These are phyloP conservation scores for Petunia axillaris DNA, from an alignment of 257 asterid species.

Conservation along the genomic window DNA sequence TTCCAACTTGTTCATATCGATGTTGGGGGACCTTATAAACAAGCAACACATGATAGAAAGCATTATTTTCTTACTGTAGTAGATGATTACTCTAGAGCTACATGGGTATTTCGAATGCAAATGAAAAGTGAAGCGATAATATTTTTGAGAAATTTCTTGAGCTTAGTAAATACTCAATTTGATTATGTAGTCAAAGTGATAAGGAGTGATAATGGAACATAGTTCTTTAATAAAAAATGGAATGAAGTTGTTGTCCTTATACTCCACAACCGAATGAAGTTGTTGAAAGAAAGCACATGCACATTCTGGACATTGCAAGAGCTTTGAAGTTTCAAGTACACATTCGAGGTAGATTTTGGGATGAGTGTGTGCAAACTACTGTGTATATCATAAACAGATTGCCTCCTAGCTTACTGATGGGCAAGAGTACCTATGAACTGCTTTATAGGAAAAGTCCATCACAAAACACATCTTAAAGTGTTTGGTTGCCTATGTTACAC, in stretches of 20 bases:
- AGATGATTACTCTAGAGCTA: not conserved
- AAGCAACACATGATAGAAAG: not conserved
- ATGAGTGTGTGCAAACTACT: too few species aligned
- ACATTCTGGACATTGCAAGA: too few species aligned
- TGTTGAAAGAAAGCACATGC: too few species aligned
- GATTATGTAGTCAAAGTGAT: not conserved
- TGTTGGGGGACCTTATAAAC: not conserved
- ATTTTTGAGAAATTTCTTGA: too few species aligned
- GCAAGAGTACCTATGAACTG: not conserved
- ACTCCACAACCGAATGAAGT: not conserved
- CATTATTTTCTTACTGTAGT: not conserved
- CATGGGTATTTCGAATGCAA: too few species aligned
- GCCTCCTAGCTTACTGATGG: too few species aligned
- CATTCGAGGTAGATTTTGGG: too few species aligned
- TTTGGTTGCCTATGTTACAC: too few species aligned
- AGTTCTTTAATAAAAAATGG: too few species aligned
- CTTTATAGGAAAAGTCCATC: not conserved
- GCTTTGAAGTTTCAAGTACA: not conserved
- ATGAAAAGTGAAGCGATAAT: not conserved
- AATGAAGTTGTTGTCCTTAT: too few species aligned
- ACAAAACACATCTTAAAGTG: not conserved
- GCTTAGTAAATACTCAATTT: not conserved
- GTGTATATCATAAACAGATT: too few species aligned
- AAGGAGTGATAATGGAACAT: not conserved
- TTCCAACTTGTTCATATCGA: too few species aligned